Conservation (phyloP, 768 basidiomycete genomes). For the Lenzites betulinus region DNA sequence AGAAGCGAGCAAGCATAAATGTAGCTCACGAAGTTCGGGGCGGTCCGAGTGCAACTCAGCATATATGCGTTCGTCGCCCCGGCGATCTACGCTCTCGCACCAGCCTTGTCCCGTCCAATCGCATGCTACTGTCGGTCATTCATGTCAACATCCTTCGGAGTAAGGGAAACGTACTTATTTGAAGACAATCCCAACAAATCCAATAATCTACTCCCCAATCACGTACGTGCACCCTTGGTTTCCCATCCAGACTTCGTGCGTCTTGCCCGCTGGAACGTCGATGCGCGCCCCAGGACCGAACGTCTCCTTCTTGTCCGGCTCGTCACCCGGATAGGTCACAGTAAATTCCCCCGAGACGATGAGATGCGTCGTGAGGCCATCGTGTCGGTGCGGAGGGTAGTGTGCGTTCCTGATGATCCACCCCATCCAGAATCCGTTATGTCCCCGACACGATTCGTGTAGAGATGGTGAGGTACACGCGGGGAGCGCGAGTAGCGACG, state of each 20-base stretch:
- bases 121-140: background rate
- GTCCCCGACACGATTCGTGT: background rate
- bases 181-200: background rate
- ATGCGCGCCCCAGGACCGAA: slow-evolving; percentile 31
- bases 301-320: slow-evolving; percentile 26
- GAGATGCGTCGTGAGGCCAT: slow-evolving; percentile 32
- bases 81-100: slow-evolving; percentile 6
- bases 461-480: background rate
- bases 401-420: slow-evolving; percentile 26
- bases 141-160: background rate
- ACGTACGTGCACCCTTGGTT: slow-evolving; percentile 34
- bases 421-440: too few relatives aligned
- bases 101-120: slow-evolving; percentile 1
- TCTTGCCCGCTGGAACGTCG: slow-evolving; percentile 30
- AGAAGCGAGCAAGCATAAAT: background rate
- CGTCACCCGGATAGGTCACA: slow-evolving; percentile 28
- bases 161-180: background rate
- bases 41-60: background rate
- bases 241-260: slow-evolving; percentile 36
- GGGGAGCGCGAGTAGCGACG: background rate
- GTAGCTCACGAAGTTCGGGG: background rate
- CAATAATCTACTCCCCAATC: slow-evolving; percentile 21
- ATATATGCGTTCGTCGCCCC: background rate
- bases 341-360: slow-evolving; percentile 32
- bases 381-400: slow-evolving; percentile 30